Conservation (phyloP, 495 filamentous ascomycete species). For the Elaphomyces granulatus region DNA sequence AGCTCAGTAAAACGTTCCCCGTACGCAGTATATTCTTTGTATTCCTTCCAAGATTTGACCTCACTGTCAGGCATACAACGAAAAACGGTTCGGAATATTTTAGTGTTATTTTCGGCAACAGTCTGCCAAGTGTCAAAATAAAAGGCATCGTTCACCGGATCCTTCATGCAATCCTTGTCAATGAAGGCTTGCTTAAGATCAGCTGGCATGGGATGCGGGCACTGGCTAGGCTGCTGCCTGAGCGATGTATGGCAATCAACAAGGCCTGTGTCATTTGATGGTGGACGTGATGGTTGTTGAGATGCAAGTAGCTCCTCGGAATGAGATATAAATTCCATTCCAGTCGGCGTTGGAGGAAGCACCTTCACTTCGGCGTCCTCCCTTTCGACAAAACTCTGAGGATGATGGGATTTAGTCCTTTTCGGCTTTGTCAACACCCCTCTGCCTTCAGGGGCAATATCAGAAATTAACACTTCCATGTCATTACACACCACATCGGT, state of each 20-base stretch:
- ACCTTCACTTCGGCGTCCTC: constrained; percentile 27
- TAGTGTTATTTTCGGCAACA: constrained; percentile 90
- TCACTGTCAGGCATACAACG: constrained; percentile 94
- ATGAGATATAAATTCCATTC: constrained; percentile 9
- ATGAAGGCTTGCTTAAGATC: constrained; percentile 53
- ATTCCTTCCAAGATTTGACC: constrained; percentile 86
- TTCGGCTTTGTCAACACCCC: constrained; percentile 38
- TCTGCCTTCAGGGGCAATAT: constrained; percentile 45
- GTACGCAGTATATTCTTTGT: constrained; percentile 75
- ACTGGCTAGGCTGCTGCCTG: constrained; percentile 30
- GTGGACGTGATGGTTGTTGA: constrained; percentile 50
- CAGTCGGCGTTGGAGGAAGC: constrained; percentile 36
- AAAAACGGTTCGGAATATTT: constrained; percentile 84
- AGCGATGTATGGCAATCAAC: constrained; percentile 42
- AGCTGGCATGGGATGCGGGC: constrained; percentile 42
- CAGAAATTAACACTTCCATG: constrained; percentile 49
- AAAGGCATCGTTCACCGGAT: constrained; percentile 72
- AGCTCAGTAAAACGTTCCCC: constrained; percentile 62
- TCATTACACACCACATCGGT: constrained; percentile 44
- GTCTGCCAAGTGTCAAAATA: constrained; percentile 76
- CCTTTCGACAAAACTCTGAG: constrained; percentile 7
- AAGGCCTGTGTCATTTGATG: constrained; percentile 65
- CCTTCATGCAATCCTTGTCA: constrained; percentile 57
- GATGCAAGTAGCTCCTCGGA: constrained; percentile 27
- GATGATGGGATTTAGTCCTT: constrained; percentile 15